These are phyloP conservation scores for Elsinoe arachidis DNA, from an alignment of 2,329 filamentous ascomycete species.

Conservation along the genomic window DNA sequence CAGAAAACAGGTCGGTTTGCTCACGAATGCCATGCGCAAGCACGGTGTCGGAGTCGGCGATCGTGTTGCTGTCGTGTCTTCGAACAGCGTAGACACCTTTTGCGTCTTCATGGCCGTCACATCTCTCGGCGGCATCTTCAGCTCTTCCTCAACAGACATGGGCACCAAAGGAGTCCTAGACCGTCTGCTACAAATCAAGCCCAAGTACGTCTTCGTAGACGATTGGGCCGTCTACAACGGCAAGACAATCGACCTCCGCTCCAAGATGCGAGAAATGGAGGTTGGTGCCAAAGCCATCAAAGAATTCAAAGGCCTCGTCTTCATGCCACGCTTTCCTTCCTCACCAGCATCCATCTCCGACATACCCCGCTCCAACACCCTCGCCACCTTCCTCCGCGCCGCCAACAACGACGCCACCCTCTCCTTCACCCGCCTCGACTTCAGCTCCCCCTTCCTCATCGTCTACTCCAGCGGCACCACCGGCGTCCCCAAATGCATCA, in stretches of 20 bases:
- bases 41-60: conserved; percentile 63
- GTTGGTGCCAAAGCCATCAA: conserved; percentile 31
- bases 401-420: conserved; percentile 33
- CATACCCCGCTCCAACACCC: conserved; percentile 41
- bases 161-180: conserved; percentile 70
- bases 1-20: conserved; percentile 46
- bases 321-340: conserved; percentile 56
- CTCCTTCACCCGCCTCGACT: conserved; percentile 53
- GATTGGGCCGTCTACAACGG: conserved; percentile 74
- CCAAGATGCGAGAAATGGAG: conserved; percentile 60
- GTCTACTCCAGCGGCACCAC: conserved; percentile 71
- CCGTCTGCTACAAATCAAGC: conserved; percentile 63
- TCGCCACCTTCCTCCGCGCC: conserved; percentile 34
- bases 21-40: conserved; percentile 59
- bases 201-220: conserved; percentile 75
- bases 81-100: conserved; percentile 66
- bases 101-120: conserved; percentile 61
- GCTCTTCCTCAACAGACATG: conserved; percentile 73
- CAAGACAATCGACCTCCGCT: conserved; percentile 59
- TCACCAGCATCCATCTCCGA: conserved; percentile 48
- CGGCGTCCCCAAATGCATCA: conserved; percentile 75
- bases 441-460: conserved; percentile 67
- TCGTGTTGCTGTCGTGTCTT: conserved; percentile 64
- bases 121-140: conserved; percentile 67
- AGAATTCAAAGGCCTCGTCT: conserved; percentile 56